Evolutionary conservation across 2,329 filamentous ascomycete species (phyloP), one percentile per base, ranked within the genome.

Genomic region (Aureobasidium leucospermi): DNA sequence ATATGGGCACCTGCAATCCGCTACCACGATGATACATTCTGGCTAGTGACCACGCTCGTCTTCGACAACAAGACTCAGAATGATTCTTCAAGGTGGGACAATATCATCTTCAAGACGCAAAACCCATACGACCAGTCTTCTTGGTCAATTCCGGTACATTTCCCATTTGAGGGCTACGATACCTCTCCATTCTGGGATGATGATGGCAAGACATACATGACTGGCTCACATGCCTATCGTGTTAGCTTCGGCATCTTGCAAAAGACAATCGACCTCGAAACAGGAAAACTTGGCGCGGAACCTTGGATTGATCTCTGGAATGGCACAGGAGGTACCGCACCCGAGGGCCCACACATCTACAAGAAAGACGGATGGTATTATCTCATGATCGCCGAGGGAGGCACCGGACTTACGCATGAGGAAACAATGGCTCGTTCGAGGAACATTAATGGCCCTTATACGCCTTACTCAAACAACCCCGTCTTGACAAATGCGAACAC

Each of bases 141-240:
- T 0, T 83, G 80, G 80, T 74, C 74, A 1, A 70, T 79, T 56
- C 39, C 39, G 2, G 39, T 42, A 15, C 39, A 42, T 15, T 75
- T 80, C 0, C 64, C 78, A 0, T 74, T 77, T 56, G 81, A 81
- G 64, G 71, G 77, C 31, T 61, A 63, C 41, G 83, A 85, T 57
- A 78, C 81, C 0, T 77, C 75, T 34, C 75, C 78, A 9, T 81
- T 82, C 64, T 85, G 81, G 78, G 79, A 84, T 52, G 75, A 76
- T 1, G 77, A 84, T 53, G 81, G 81, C 1, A 79, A 75, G 61
- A 71, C 76, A 0, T 84, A 83, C 61, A 75, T 81, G 9, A 68
- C 68, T 7, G 19, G 43, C 9, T 28, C 43, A 5, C 39, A 42
- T 42, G 39, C 39, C 11, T 42, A 42, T 16, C 39, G 39, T 42